Percentiles rank a stretch among this genome's conserved stretches.
phyloP scores from a whole-genome alignment of 176 grass and related monocot genomes.

The Pontederia crassipes region DNA sequence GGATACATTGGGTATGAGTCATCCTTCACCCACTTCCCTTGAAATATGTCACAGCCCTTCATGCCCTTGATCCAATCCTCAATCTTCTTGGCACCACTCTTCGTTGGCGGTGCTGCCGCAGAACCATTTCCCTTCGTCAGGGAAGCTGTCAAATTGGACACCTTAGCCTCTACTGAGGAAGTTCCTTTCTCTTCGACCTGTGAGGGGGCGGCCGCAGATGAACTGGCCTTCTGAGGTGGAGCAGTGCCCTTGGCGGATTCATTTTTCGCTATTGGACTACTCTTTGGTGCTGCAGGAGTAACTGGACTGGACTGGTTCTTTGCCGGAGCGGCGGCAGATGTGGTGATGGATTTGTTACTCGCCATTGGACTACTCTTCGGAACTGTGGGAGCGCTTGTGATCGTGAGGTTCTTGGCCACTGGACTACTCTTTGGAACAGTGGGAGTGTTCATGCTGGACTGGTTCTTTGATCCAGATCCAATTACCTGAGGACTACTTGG shows the following conservation, averaged over 20 bases:
- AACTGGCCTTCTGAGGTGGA: too few relatives aligned
- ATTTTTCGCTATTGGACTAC: too few relatives aligned
- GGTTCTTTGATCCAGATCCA: constrained; percentile 13
- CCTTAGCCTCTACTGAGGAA: not conserved
- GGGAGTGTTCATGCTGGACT: not conserved
- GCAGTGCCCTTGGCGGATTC: too few relatives aligned
- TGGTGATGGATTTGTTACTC: too few relatives aligned
- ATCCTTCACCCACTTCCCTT: constrained; percentile 69
- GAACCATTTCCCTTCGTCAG: constrained; percentile 10
- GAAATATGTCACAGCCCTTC: constrained; percentile 69
- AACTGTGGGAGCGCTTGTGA: too few relatives aligned
- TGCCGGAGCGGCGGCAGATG: too few relatives aligned
- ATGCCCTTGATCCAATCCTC: constrained; percentile 49
- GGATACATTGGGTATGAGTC: constrained; percentile 80
- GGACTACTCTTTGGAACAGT: constrained; percentile 1
- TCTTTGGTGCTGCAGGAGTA: too few relatives aligned
- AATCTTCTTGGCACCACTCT: constrained; percentile 8
- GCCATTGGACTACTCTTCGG: too few relatives aligned
- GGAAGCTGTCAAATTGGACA: constrained; percentile 2
- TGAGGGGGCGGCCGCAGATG: not conserved
- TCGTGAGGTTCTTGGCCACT: too few relatives aligned
- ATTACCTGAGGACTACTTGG: constrained; percentile 5
- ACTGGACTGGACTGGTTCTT: too few relatives aligned
- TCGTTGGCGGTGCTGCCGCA: not conserved
- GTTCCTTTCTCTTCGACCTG: constrained; percentile 2